Percentiles rank a stretch among this genome's conserved stretches.
These are phyloP conservation scores for Eimeria zaria DNA, from an alignment of 169 alveolate species.

Conservation along the genomic window DNA sequence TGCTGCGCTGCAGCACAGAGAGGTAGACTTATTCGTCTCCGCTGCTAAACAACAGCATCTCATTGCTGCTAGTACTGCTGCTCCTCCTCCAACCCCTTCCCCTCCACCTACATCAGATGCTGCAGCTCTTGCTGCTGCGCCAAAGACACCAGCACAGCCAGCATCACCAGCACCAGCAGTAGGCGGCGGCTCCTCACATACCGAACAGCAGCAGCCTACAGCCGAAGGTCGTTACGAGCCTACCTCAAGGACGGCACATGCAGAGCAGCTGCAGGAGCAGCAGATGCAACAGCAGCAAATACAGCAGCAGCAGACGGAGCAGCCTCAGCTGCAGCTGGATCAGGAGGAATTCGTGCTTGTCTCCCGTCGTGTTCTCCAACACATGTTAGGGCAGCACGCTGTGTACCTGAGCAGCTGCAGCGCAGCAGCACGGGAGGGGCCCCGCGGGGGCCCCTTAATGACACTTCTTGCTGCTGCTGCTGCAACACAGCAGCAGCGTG, in stretches of 20 bases:
- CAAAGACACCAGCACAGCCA: background rate
- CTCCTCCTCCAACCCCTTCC: constrained; percentile 8
- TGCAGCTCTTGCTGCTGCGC: background rate
- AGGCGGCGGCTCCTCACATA: background rate
- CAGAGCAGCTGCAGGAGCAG: background rate
- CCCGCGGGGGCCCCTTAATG: constrained; percentile 59
- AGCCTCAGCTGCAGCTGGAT: constrained; percentile 3
- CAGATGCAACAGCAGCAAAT: background rate
- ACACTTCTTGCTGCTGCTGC: constrained; percentile 74
- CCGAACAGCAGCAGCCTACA: background rate
- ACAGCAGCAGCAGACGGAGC: constrained; percentile 31
- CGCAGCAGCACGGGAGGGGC: constrained; percentile 66
- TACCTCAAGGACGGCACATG: background rate
- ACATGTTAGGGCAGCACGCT: constrained; percentile 69
- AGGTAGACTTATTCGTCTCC: constrained; percentile 40
- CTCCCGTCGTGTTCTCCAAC: constrained; percentile 62
- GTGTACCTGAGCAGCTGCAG: constrained; percentile 72
- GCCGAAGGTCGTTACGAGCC: background rate
- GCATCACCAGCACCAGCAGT: constrained; percentile 16
- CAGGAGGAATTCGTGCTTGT: constrained; percentile 45
- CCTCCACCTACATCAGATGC: background rate
- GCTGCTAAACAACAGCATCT: constrained; percentile 59
- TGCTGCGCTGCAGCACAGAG: constrained; percentile 69
- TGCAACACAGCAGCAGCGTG: constrained; percentile 73
- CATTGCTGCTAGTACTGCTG: constrained; percentile 32